phyloP scores from a whole-genome alignment of 495 filamentous ascomycete genomes.

The Neurospora hispaniola region DNA sequence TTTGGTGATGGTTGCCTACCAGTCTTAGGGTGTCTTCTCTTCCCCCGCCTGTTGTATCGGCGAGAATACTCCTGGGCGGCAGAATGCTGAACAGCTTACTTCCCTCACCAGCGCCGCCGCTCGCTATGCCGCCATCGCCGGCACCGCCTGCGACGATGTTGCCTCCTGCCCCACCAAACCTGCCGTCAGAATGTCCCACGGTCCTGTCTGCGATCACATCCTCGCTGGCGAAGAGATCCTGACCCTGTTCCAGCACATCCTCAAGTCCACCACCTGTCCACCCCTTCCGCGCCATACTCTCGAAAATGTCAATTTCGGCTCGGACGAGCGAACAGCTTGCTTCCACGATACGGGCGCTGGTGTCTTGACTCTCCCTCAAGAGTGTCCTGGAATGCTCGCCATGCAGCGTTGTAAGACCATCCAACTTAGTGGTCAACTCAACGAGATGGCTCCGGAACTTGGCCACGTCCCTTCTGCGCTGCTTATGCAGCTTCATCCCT shows the following conservation, averaged over 20 bases:
- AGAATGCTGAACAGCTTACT: slow-evolving; percentile 48
- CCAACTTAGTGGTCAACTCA: slow-evolving; percentile 46
- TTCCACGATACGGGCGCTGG: slow-evolving; percentile 45
- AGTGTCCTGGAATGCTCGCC: slow-evolving; percentile 45
- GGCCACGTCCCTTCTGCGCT: slow-evolving; percentile 42
- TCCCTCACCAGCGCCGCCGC: slow-evolving; percentile 22
- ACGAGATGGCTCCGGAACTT: slow-evolving; percentile 45
- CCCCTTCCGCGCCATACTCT: slow-evolving; percentile 51
- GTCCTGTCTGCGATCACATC: background rate
- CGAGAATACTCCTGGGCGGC: slow-evolving; percentile 44
- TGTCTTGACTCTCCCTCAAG: slow-evolving; percentile 47
- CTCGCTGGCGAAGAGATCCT: slow-evolving; percentile 48
- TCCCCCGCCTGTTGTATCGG: slow-evolving; percentile 17
- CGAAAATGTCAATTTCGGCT: slow-evolving; percentile 57
- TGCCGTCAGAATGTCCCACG: slow-evolving; percentile 7
- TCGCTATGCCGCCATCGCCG: slow-evolving; percentile 7
- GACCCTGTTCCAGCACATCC: slow-evolving; percentile 48
- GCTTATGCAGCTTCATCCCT: slow-evolving; percentile 45
- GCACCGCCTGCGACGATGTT: slow-evolving; percentile 12
- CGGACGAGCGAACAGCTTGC: slow-evolving; percentile 50
- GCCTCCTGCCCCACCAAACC: slow-evolving; percentile 5
- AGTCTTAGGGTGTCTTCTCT: slow-evolving; percentile 16
- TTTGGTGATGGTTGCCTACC: slow-evolving; percentile 12
- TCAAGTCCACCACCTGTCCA: slow-evolving; percentile 55
- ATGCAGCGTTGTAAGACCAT: slow-evolving; percentile 48